Conservation (phyloP, 768 basidiomycete species). For the Coprinopsis strossmayeri region DNA sequence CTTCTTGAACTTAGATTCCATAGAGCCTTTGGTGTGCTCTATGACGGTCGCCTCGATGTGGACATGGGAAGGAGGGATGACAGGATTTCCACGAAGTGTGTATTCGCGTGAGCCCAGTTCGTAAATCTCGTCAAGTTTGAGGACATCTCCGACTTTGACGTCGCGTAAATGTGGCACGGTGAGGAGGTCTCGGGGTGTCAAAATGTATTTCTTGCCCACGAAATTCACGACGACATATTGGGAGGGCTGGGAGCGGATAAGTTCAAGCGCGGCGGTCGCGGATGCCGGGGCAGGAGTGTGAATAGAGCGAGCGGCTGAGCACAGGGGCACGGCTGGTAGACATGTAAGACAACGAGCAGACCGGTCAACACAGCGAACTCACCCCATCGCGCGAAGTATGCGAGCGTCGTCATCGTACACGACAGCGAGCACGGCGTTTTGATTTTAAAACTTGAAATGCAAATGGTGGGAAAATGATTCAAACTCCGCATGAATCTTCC, state of each 20-base stretch:
- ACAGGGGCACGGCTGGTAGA: constrained; percentile 2
- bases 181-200: constrained; percentile 86
- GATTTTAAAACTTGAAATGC: background rate
- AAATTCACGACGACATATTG: constrained; percentile 90
- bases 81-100: constrained; percentile 76
- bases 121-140: constrained; percentile 79
- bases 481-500: constrained; percentile 40
- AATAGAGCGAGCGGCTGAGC: constrained; percentile 16
- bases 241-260: constrained; percentile 86
- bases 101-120: constrained; percentile 96
- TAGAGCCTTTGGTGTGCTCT: constrained; percentile 92
- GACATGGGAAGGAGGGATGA: constrained; percentile 59
- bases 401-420: constrained; percentile 21
- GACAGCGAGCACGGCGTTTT: constrained; percentile 7
- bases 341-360: background rate
- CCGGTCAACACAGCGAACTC: constrained; percentile 12
- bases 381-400: constrained; percentile 26
- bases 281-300: constrained; percentile 26
- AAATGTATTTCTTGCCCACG: constrained; percentile 81
- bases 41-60: constrained; percentile 86
- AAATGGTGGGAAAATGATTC: constrained; percentile 22
- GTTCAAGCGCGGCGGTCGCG: constrained; percentile 59
- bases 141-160: constrained; percentile 77
- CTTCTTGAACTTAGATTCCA: constrained; percentile 93
- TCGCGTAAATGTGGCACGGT: constrained; percentile 89